Evolutionary conservation across 208 protist genomes (phyloP).

Genomic region (Porcisia deanei): DNA sequence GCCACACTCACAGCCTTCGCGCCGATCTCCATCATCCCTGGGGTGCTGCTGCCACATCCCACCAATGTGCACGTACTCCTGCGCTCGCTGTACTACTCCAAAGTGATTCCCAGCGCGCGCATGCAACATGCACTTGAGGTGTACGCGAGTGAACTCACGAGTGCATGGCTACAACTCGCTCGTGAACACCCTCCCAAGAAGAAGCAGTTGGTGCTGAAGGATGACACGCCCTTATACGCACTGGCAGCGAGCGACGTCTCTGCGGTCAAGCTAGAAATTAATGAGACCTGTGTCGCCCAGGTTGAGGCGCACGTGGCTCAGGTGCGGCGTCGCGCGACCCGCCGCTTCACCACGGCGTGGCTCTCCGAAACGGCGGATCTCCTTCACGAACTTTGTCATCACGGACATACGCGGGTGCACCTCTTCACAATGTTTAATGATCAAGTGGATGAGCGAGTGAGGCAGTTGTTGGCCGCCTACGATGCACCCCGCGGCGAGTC

Average conservation of each 20-base stretch:
- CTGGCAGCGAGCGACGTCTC: background rate
- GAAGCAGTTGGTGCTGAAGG: background rate
- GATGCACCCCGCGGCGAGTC: slow-evolving; percentile 5
- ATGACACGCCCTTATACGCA: background rate
- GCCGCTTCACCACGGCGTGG: slow-evolving; percentile 17
- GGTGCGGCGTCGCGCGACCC: background rate
- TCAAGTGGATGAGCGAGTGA: slow-evolving; percentile 20
- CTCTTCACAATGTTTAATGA: slow-evolving; percentile 32
- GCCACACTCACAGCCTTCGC: background rate
- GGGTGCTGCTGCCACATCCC: slow-evolving; percentile 25
- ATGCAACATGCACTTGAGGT: slow-evolving; percentile 19
- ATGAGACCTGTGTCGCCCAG: background rate
- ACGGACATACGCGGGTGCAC: slow-evolving; percentile 11
- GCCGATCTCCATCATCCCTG: slow-evolving; percentile 17
- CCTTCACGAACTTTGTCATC: slow-evolving; percentile 1
- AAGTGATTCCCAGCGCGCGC: slow-evolving; percentile 25
- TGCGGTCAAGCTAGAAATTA: background rate
- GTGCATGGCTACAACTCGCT: slow-evolving; percentile 3
- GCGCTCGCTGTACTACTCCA: slow-evolving; percentile 26
- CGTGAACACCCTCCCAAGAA: slow-evolving; percentile 8
- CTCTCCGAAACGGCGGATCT: slow-evolving; percentile 24
- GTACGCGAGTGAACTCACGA: slow-evolving; percentile 16
- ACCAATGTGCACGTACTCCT: slow-evolving; percentile 22
- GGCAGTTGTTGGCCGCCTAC: slow-evolving; percentile 26
- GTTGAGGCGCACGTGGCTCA: slow-evolving; percentile 11